Evolutionary conservation across 768 basidiomycete species (phyloP).

Genomic region (Multifurca ochricompacta): DNA sequence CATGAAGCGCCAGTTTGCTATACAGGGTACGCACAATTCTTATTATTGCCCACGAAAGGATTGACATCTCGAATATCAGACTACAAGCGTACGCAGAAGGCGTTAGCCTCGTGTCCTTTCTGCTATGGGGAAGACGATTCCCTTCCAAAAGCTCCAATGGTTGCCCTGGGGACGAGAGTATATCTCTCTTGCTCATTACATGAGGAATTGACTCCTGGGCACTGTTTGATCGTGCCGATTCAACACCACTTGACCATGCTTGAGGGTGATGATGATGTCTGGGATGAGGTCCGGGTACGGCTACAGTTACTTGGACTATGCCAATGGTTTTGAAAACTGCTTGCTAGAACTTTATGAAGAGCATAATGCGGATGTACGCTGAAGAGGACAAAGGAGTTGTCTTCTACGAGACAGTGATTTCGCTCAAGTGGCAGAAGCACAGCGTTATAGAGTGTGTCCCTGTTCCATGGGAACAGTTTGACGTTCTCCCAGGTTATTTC

Average conservation of each 20-base stretch:
- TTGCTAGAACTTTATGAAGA: conserved; percentile 75
- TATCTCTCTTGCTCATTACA: conserved; percentile 86
- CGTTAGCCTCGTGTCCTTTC: conserved; percentile 73
- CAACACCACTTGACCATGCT: conserved; percentile 88
- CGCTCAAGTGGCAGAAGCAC: conserved; percentile 81
- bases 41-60: not conserved
- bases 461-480: conserved; percentile 80
- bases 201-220: conserved; percentile 87
- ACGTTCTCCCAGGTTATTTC: conserved; percentile 89
- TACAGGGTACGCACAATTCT: conserved; percentile 56
- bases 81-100: conserved; percentile 92
- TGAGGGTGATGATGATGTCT: conserved; percentile 94
- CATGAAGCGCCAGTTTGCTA: conserved; percentile 95
- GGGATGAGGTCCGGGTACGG: conserved; percentile 91
- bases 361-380: conserved; percentile 90
- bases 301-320: not conserved
- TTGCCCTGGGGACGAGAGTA: conserved; percentile 84
- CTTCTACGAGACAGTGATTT: conserved; percentile 92
- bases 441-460: conserved; percentile 93
- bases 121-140: conserved; percentile 93
- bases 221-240: conserved; percentile 92
- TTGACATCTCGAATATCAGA: conserved; percentile 40
- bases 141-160: conserved; percentile 75
- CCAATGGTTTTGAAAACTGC: not conserved
- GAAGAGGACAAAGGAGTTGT: conserved; percentile 90